Evolutionary conservation across 371 early-diverging fungal genomes (phyloP), one percentile per base, ranked within the genome.

Genomic region (Actinomucor elegans): DNA sequence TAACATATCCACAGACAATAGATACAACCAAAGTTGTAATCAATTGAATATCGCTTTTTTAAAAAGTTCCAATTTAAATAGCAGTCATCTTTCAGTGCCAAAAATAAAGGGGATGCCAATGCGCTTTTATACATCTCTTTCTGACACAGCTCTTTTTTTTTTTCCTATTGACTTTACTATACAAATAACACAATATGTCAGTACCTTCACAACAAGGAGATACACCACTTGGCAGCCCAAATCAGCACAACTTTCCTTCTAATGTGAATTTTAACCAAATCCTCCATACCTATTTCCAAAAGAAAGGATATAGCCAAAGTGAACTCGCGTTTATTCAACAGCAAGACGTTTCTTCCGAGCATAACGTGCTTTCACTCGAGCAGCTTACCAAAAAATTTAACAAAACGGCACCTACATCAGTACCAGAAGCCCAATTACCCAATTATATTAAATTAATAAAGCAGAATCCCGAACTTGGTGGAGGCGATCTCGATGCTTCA

Each of bases 401-500:
- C 37, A 17, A 23, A 5, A 32, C 49, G 32, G 14, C 26, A 34
- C 35, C 42, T 34, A 23, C 52, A 63, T 21, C 21, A 1, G 12
- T 18, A 3, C 5, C 40, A 7, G 26, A 64, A 64, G 15, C 77
- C 77, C 23, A 71, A 71, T 41, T 70, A 80, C 15, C 65, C 41
- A 85, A 84, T 57, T 74, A 88, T 18, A 68, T 89, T 48, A 79
- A 82, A 43, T 84, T 83, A 65, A 80, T 62, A 7, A 36, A 44
- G 8, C 15, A 83, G 56, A 87, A 91, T 55, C 78, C 76, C 1
- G 92, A 92, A 61, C 73, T 82, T 36, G 86, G 82, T 14, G 51
- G 32, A 28, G 87, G 29, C 27, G 45, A 92, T 59, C 88, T 94
- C 2, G 84, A 88, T 40, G 88, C 87, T 10, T 90, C 94, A 57